Evolutionary conservation across 805 yeast genomes (phyloP), one percentile per base, ranked within the genome.

Genomic region (Pichia manshurica): DNA sequence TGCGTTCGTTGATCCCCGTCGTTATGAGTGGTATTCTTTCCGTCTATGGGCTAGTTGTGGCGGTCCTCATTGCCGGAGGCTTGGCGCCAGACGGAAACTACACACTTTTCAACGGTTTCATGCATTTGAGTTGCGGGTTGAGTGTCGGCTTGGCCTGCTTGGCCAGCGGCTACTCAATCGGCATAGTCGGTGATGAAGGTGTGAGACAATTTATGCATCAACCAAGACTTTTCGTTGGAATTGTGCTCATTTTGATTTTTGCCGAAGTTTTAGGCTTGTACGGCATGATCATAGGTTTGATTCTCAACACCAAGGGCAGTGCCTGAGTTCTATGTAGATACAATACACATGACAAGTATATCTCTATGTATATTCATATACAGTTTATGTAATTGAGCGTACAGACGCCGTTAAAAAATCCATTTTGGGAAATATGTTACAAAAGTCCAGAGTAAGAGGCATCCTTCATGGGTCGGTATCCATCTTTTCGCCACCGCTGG

Each of bases 151-250:
- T 93, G 62, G 89, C 98, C 4, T 90, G 98, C 66, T 74, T 93
- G 63, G 90, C 98, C 36, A 86, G 96, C 50, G 99, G 99, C 39
- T 93, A 90, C 68, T 93, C 99, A 49, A 91, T 91, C 72, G 99
- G 99, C 72, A 89, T 91, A 56, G 99, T 91, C 56, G 99, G 99
- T 68, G 99, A 91, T 69, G 97, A 96, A 54, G 99, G 99, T 75
- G 97, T 91, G 49, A 86, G 98, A 75, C 96, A 96, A 67, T 84
- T 89, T 60, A 90, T 95, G 63, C 97, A 90, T 70, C 97, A 91
- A 73, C 97, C 97, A 63, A 85, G 96, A 74, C 78, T 91, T 62
- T 91, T 91, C 67, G 98, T 90, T 53, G 97, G 97, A 67, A 90
- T 90, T 89, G 88, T 90, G 70, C 81, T 90, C 73, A 91, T 91